phyloP scores from a whole-genome alignment of 169 alveolate genomes.

The Cryptosporidium muris region DNA sequence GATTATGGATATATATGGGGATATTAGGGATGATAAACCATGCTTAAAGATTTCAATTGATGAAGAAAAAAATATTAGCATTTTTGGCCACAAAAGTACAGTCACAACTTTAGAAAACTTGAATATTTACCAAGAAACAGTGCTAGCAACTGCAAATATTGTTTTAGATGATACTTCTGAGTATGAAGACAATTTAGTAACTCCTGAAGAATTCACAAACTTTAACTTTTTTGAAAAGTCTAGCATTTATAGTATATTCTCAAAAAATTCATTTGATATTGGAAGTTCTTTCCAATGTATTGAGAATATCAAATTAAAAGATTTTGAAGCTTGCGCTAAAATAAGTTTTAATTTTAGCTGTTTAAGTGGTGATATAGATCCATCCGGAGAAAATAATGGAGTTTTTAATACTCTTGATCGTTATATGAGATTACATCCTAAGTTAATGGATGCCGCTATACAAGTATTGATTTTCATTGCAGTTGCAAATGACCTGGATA shows the following conservation, averaged over 20 bases:
- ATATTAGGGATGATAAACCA: conserved; percentile 7
- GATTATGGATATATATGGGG: conserved; percentile 9
- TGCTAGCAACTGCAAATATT: conserved; percentile 25
- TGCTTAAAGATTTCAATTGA: conserved; percentile 16
- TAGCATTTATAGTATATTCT: conserved; percentile 9
- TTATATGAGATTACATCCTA: conserved; percentile 67
- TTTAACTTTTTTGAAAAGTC: background rate
- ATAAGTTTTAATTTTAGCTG: conserved; percentile 1
- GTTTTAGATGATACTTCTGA: conserved; percentile 1
- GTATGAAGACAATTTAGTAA: background rate
- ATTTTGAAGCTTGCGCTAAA: conserved; percentile 1
- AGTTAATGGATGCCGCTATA: conserved; percentile 31
- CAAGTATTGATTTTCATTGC: conserved; percentile 34
- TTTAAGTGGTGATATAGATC: conserved; percentile 22
- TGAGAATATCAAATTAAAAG: conserved; percentile 9
- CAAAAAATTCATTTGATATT: background rate
- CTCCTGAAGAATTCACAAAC: background rate
- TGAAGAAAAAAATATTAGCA: conserved; percentile 1
- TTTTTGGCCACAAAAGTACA: conserved; percentile 9
- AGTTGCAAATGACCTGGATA: conserved; percentile 1
- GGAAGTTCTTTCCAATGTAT: conserved; percentile 21
- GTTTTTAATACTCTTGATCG: conserved; percentile 48
- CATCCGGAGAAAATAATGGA: conserved; percentile 60
- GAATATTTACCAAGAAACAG: background rate
- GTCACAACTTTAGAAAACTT: background rate